Evolutionary conservation across 306 rosid genomes (phyloP), one percentile per base, ranked within the genome.

Genomic region (Prunus salicina): DNA sequence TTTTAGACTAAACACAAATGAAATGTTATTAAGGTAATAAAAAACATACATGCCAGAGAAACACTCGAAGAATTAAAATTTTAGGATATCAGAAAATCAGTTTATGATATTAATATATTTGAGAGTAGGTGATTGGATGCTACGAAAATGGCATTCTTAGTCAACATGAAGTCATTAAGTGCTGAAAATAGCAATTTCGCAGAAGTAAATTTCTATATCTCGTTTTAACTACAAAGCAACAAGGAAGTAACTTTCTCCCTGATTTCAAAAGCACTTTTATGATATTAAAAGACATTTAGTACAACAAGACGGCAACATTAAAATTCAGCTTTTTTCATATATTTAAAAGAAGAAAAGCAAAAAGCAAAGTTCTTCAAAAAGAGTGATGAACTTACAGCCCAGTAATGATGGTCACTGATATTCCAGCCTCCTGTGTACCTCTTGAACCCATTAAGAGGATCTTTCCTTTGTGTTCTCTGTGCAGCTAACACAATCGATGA

Each of bases 331-430:
- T 70, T 28, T 5, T 24, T 7, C 8, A 25, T 57, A 38, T 38
- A 38, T 38, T 7, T 38, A 38, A 8, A 20, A 25, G 22, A 45
- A 76, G 38, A 62, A 16, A 12, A 20, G 8, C 3, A 20, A 72
- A 63, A 51, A 18, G 32, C 50, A 56, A n/a, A 58, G 2, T 28
- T 19, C 16, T 25, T 2, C 3, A 71, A 38, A 64, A 34, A 12
- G 46, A 47, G 43, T 0, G 67, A 67, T 20, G 61, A 47, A 74
- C 82, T 79, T 80, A 84, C 90, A 53, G 90, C 86, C 90, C 90
- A 87, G 75, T 87, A 87, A 82, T 87, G 90, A 79, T 76, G 90
- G 24, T 87, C 86, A 56, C 85, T 82, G 66, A 87, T 79, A 78
- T 87, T 87, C 88, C 90, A 87, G 9, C 90, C 90, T 25, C 72